Evolutionary conservation across 2,329 filamentous ascomycete genomes (phyloP), one percentile per base, ranked within the genome.

Genomic region (Stenocarpella maydis): DNA sequence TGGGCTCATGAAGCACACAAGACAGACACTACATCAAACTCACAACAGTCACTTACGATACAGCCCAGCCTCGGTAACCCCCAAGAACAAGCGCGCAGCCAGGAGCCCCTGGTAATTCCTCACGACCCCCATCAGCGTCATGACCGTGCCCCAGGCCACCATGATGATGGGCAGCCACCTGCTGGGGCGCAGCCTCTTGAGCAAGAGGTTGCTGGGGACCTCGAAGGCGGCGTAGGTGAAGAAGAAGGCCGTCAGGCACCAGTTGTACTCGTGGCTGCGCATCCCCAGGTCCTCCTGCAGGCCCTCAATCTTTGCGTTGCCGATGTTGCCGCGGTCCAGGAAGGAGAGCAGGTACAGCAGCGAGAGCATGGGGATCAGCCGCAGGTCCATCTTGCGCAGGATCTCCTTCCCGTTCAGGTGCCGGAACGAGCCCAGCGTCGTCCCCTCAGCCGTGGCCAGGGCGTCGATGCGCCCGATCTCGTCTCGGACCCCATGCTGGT

Each of bases 121-220:
- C 0, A 87, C 85, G n/a, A 87, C 80, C 0, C 85, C 85, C 82
- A 86, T 87, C 21, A 86, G 75, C 0, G 84, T 85, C 82, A 86
- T 82, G 21, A 84, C 81, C 2, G 80, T 28, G 2, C 81, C 80
- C 83, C 84, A 89, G 1, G 87, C 82, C 1, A 92, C 79, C 90
- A 97, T 95, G 74, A 95, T 95, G 7, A 85, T 80, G 0, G 93
- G 91, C 28, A 95, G 85, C 82, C 94, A 97, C 61, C 92, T 80
- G 47, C 88, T 91, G 0, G 93, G 93, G 0, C 90, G 86, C 64
- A 94, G 82, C 17, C 85, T 87, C 78, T 95, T 96, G 67, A 96
- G 86, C 9, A 95, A 80, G 15, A 95, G 79, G 74, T 96, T 96
- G 67, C 90, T 93, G n/a, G 92, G 82, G 0, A 91, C 87, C 76